Evolutionary conservation across 257 asterid genomes (phyloP), one percentile per base, ranked within the genome.

Genomic region (Nemophila menziesii): DNA sequence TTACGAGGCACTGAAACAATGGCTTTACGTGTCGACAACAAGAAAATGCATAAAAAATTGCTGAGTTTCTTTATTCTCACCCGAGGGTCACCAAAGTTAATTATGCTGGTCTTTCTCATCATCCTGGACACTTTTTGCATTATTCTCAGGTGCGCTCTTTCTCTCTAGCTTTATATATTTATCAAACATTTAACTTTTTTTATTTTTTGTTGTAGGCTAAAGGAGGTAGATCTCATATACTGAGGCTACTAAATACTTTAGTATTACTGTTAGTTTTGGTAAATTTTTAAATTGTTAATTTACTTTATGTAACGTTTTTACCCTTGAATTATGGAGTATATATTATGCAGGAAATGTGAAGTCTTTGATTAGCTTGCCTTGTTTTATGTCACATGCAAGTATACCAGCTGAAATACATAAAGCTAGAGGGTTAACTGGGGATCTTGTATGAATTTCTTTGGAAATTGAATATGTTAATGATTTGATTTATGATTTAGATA

Each of bases 181-280:
- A n/a, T n/a, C n/a, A n/a, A n/a, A n/a, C n/a, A n/a, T n/a, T n/a
- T n/a, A n/a, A n/a, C n/a, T n/a, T n/a, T n/a, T n/a, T n/a, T n/a
- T 43, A 20, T 22, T 20, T 45, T 48, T 46, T n/a, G 22, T 41
- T 65, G 54, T 75, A 84, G 98, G 94, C 96, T 1, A 89, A 57
- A 39, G 98, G 96, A 43, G 87, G 94, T 22, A 96, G 98, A 43
- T 81, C 98, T 5, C 96, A 89, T 51, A 49, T 89, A 93, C 56
- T 1, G 93, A 89, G 80, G 45, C 66, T 1, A 86, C 93, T 39
- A 82, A 77, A 53, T 78, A 71, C 60, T 86, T 86, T 75, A 68
- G 75, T 60, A 71, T 86, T 42, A 79, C 94, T 21, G 89, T 82
- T 70, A 82, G 97, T 57, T 77, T 86, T 29, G 93, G 97, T 86